phyloP scores from a whole-genome alignment of 495 filamentous ascomycete species.

The Thermochaetoides thermophila region DNA sequence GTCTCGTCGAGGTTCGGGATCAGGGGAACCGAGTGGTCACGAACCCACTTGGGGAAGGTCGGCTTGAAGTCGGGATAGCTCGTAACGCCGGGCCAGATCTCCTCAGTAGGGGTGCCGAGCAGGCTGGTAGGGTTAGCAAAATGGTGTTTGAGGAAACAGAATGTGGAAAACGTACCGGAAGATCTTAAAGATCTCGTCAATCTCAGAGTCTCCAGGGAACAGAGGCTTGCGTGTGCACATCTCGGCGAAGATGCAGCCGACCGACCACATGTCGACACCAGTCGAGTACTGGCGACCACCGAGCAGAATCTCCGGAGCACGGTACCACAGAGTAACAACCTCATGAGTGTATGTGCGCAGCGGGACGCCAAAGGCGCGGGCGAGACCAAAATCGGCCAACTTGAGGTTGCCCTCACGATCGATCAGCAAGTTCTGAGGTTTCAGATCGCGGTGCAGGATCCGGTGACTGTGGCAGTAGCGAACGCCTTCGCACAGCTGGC shows the following conservation, averaged over 20 bases:
- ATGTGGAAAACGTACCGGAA: slow-evolving; percentile 63
- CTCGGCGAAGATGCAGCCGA: slow-evolving; percentile 97
- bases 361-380: slow-evolving; percentile 90
- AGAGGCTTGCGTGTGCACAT: slow-evolving; percentile 98
- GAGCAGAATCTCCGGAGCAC: slow-evolving; percentile 92
- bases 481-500: slow-evolving; percentile 78
- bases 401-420: slow-evolving; percentile 91
- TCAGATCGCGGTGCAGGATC: slow-evolving; percentile 87
- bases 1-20: slow-evolving; percentile 48
- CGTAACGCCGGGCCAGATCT: slow-evolving; percentile 88
- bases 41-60: slow-evolving; percentile 90
- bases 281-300: slow-evolving; percentile 96
- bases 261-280: slow-evolving; percentile 98
- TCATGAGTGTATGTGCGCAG: slow-evolving; percentile 96
- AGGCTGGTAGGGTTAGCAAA: slow-evolving; percentile 35
- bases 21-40: slow-evolving; percentile 43
- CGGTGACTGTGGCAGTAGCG: slow-evolving; percentile 94
- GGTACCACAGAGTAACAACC: slow-evolving; percentile 98
- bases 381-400: slow-evolving; percentile 92
- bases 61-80: slow-evolving; percentile 96
- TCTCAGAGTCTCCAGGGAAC: slow-evolving; percentile 96
- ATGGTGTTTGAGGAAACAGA: not conserved
- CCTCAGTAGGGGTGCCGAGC: slow-evolving; percentile 81
- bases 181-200: slow-evolving; percentile 99
- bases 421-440: slow-evolving; percentile 96